Conservation (phyloP, 139 green algal genomes). For the Chlorokybus atmophyticus region DNA sequence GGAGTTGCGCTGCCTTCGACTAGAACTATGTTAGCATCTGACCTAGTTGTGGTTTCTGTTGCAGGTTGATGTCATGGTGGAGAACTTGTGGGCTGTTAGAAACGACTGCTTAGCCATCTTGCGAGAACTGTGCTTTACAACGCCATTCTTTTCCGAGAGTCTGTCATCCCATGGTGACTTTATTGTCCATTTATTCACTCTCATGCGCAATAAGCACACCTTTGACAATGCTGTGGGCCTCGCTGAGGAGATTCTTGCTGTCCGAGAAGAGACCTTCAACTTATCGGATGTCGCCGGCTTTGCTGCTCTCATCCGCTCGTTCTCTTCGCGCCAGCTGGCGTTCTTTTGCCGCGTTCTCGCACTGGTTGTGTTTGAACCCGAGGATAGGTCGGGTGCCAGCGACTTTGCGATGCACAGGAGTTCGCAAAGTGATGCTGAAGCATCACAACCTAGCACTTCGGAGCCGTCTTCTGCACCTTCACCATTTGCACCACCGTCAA, state of each 20-base stretch:
- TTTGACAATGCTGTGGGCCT: conserved; percentile 28
- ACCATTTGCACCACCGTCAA: too few relatives aligned
- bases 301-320: conserved; percentile 8
- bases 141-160: conserved; percentile 9
- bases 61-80: neutral
- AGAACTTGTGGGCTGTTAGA: conserved; percentile 8
- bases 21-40: too few relatives aligned
- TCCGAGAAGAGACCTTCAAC: conserved; percentile 15
- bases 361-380: conserved; percentile 31
- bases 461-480: neutral
- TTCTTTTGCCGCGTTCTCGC: conserved; percentile 32
- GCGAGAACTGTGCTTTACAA: conserved; percentile 23
- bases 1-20: too few relatives aligned
- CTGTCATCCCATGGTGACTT: conserved; percentile 15
- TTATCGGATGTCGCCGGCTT: conserved; percentile 20
- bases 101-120: conserved; percentile 23
- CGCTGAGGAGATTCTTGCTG: conserved; percentile 26
- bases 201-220: conserved; percentile 20
- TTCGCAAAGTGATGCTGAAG: neutral
- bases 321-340: conserved; percentile 21
- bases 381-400: too few relatives aligned
- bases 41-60: too few relatives aligned
- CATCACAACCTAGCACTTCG: too few relatives aligned
- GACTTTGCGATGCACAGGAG: too few relatives aligned
- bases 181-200: conserved; percentile 17